A percentile compares a stretch with the other conserved stretches of the same genome.
phyloP scores from a whole-genome alignment of 768 basidiomycete genomes.

The Tulasnella sp. region DNA sequence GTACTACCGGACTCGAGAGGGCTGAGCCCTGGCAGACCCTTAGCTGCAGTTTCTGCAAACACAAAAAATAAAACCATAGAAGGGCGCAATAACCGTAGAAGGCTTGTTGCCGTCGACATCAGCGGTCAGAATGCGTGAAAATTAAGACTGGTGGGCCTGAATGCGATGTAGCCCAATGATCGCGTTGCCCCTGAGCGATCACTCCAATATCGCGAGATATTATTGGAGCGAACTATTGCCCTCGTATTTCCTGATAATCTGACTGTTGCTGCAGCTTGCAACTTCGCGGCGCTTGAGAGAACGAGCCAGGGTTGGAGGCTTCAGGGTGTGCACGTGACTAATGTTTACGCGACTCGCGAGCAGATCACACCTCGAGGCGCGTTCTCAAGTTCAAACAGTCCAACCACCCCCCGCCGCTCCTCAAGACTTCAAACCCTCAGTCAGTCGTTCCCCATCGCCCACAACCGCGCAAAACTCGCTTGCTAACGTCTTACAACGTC shows the following conservation, averaged over 20 bases:
- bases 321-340: neutral
- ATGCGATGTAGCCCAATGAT: neutral
- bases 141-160: neutral
- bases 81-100: neutral
- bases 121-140: neutral
- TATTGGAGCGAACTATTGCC: too few relatives aligned
- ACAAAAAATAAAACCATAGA: too few relatives aligned
- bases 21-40: neutral
- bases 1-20: neutral
- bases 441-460: neutral
- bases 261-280: neutral
- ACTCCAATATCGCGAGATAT: neutral
- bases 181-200: neutral
- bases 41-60: too few relatives aligned
- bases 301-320: neutral
- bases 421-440: neutral
- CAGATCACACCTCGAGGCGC: neutral
- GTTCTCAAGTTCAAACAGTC: slow-evolving; percentile 1
- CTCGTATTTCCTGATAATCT: neutral
- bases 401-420: neutral
- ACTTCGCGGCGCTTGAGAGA: neutral
- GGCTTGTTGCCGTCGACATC: too few relatives aligned
- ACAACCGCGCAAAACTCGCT: neutral
- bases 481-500: neutral
- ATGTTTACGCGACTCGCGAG: neutral